These are phyloP conservation scores for Leptographium radiaticola DNA, from an alignment of 2,329 filamentous ascomycete genomes.

Conservation along the genomic window DNA sequence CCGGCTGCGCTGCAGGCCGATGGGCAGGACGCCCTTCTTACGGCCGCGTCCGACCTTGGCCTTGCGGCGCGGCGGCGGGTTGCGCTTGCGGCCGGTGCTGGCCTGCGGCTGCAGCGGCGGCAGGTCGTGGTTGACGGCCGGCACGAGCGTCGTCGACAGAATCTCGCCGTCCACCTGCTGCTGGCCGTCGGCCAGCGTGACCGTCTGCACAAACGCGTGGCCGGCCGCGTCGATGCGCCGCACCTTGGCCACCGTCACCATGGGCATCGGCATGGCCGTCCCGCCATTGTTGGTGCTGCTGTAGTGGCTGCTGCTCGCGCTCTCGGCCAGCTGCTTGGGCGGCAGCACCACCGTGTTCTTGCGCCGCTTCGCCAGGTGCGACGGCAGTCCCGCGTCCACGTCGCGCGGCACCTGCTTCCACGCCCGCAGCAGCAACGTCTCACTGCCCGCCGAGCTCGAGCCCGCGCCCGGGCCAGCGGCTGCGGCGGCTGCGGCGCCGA, in stretches of 20 bases:
- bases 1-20: slow-evolving; percentile 8
- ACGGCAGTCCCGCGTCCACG: slow-evolving; percentile 36
- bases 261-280: slow-evolving; percentile 36
- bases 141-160: slow-evolving; percentile 44
- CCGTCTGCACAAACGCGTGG: slow-evolving; percentile 72
- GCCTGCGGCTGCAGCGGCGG: slow-evolving; percentile 25
- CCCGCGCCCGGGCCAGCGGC: no score
- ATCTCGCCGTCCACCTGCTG: slow-evolving; percentile 68
- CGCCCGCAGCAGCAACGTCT: slow-evolving; percentile 39
- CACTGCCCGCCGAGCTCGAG: neutral
- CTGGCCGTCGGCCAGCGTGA: slow-evolving; percentile 69
- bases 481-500: neutral
- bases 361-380: slow-evolving; percentile 47
- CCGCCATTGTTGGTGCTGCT: slow-evolving; percentile 14
- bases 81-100: slow-evolving; percentile 43
- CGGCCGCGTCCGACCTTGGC: slow-evolving; percentile 58
- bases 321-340: slow-evolving; percentile 26
- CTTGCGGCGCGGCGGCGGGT: slow-evolving; percentile 70
- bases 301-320: slow-evolving; percentile 24
- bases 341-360: slow-evolving; percentile 47
- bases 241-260: slow-evolving; percentile 66
- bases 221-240: slow-evolving; percentile 65
- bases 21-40: slow-evolving; percentile 57
- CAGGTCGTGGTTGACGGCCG: slow-evolving; percentile 36
- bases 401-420: slow-evolving; percentile 52